Evolutionary conservation across 176 grass and related monocot genomes (phyloP).

Genomic region (Stipa capillata): DNA sequence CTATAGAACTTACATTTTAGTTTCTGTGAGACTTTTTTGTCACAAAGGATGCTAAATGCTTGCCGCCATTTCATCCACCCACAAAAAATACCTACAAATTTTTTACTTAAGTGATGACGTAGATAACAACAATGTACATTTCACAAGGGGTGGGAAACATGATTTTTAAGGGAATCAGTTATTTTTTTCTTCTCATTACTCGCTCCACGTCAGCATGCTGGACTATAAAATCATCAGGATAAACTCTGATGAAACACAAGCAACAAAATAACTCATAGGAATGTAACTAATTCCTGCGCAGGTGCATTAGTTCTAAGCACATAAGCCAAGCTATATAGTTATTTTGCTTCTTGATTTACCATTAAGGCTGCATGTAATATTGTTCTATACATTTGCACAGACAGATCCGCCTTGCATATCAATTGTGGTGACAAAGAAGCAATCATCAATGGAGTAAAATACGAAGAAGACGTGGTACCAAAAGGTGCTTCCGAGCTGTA

Average conservation of each 20-base stretch:
- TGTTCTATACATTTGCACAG: conserved; percentile 23
- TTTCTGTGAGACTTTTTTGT: no score
- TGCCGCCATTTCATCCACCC: no score
- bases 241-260: neutral
- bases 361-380: conserved; percentile 12
- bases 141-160: no score
- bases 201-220: no score
- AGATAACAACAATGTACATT: no score
- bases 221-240: neutral
- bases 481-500: conserved; percentile 65
- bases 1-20: no score
- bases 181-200: no score
- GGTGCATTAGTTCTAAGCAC: neutral
- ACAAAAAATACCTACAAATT: no score
- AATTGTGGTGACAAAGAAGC: conserved; percentile 83
- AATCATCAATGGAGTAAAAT: conserved; percentile 44
- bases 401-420: conserved; percentile 55
- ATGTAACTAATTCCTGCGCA: neutral
- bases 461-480: conserved; percentile 54
- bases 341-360: neutral
- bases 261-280: neutral
- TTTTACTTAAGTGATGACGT: no score
- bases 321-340: neutral
- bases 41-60: no score
- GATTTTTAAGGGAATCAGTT: no score